Conservation (phyloP, 2,329 filamentous ascomycete genomes). For the Fusarium begoniae region DNA sequence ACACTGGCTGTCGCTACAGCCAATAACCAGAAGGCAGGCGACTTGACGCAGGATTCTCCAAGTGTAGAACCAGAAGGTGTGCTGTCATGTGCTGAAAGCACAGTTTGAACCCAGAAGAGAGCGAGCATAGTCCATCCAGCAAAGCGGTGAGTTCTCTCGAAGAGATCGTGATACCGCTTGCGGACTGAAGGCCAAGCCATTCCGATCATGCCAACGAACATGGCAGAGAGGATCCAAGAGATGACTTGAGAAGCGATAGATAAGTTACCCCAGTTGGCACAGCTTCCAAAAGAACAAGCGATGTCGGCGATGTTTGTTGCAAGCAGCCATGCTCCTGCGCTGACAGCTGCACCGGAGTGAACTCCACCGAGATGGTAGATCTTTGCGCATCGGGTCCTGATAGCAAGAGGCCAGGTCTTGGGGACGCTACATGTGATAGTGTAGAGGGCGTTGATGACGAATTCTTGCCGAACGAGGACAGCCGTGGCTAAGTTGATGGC, state of each 20-base stretch:
- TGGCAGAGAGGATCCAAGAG: constrained; percentile 66
- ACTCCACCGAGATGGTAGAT: constrained; percentile 63
- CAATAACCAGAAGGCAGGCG: constrained; percentile 72
- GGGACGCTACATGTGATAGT: constrained; percentile 56
- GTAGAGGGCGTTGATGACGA: constrained; percentile 62
- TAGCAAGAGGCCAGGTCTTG: constrained; percentile 56
- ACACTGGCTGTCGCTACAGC: constrained; percentile 70
- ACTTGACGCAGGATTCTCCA: constrained; percentile 50
- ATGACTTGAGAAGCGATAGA: constrained; percentile 57
- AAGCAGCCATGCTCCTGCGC: constrained; percentile 59
- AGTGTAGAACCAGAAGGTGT: constrained; percentile 46
- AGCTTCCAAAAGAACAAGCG: constrained; percentile 29
- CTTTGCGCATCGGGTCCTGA: constrained; percentile 58
- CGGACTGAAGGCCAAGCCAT: constrained; percentile 73
- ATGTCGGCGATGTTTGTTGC: constrained; percentile 48
- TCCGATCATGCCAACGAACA: constrained; percentile 67
- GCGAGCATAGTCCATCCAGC: constrained; percentile 72
- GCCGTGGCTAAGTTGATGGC: constrained; percentile 59
- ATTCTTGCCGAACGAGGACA: constrained; percentile 62
- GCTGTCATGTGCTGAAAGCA: constrained; percentile 61
- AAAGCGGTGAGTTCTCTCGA: constrained; percentile 77
- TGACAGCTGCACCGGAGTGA: constrained; percentile 59
- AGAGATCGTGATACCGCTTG: constrained; percentile 70
- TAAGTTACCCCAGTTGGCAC: constrained; percentile 30
- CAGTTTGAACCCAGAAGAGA: constrained; percentile 72